These are phyloP conservation scores for Grammothele lineata DNA, from an alignment of 768 basidiomycete genomes.

Conservation along the genomic window DNA sequence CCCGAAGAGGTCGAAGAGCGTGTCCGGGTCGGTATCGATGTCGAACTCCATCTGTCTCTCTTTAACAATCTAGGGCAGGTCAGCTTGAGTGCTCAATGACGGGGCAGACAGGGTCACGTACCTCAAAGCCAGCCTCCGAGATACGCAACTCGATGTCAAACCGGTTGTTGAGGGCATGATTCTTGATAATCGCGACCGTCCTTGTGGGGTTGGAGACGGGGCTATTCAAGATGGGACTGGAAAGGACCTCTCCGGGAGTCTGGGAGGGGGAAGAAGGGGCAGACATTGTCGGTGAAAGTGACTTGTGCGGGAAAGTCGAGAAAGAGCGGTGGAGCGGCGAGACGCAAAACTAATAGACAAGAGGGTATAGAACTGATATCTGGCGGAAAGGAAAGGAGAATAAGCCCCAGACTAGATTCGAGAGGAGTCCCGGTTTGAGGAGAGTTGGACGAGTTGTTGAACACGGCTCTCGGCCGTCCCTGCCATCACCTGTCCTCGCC, in stretches of 20 bases:
- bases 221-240: constrained; percentile 7
- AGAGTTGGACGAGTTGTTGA: no score
- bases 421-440: no score
- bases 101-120: constrained; percentile 26
- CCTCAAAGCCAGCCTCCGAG: constrained; percentile 80
- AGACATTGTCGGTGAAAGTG: constrained; percentile 1
- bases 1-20: constrained; percentile 75
- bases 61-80: constrained; percentile 63
- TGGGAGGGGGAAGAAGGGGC: constrained; percentile 11
- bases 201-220: constrained; percentile 34
- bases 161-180: constrained; percentile 65
- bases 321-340: no score
- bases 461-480: no score
- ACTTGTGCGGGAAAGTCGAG: background rate
- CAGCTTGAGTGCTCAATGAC: background rate
- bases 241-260: constrained; percentile 10
- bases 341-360: no score
- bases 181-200: constrained; percentile 83
- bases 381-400: no score
- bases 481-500: no score
- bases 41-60: constrained; percentile 90
- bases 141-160: constrained; percentile 81
- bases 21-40: constrained; percentile 75
- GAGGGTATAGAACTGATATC: no score
- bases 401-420: no score